Percentiles rank a stretch among this genome's conserved stretches.
phyloP scores from a whole-genome alignment of 2,329 filamentous ascomycete species.

The Fusarium sp. region DNA sequence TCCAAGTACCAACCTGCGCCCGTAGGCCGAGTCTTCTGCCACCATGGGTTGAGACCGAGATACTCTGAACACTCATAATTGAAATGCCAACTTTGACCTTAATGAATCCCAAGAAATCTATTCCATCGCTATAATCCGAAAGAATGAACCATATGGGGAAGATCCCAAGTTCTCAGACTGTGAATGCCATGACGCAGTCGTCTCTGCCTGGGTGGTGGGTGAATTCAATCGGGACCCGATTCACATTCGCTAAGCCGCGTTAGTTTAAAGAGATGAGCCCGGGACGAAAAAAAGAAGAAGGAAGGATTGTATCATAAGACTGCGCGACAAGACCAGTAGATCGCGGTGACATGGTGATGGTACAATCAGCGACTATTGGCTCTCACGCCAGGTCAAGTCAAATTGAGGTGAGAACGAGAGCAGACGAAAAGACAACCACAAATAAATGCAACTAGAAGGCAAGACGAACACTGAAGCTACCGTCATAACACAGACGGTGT shows the following conservation, averaged over 20 bases:
- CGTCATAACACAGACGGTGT: not conserved
- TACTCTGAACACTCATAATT: not conserved
- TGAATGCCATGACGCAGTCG: not conserved
- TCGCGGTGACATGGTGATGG: not conserved
- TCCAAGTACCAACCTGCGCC: no score
- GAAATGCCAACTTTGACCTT: not conserved
- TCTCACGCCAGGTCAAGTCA: not conserved
- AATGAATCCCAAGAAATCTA: not conserved
- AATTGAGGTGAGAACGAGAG: not conserved
- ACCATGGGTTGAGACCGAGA: not conserved
- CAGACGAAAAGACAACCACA: not conserved
- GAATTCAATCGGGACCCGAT: not conserved
- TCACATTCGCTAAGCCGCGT: not conserved
- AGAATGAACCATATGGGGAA: not conserved
- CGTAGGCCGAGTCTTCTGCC: no score
- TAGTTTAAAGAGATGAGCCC: not conserved
- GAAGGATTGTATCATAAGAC: not conserved
- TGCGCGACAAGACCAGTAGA: not conserved
- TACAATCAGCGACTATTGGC: not conserved
- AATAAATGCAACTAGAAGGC: not conserved
- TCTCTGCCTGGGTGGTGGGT: not conserved
- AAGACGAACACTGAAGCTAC: not conserved
- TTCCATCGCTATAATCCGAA: not conserved
- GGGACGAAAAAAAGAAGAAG: not conserved
- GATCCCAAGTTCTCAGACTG: not conserved